Conservation (phyloP, 306 rosid species). For the Arachis hypogaea region DNA sequence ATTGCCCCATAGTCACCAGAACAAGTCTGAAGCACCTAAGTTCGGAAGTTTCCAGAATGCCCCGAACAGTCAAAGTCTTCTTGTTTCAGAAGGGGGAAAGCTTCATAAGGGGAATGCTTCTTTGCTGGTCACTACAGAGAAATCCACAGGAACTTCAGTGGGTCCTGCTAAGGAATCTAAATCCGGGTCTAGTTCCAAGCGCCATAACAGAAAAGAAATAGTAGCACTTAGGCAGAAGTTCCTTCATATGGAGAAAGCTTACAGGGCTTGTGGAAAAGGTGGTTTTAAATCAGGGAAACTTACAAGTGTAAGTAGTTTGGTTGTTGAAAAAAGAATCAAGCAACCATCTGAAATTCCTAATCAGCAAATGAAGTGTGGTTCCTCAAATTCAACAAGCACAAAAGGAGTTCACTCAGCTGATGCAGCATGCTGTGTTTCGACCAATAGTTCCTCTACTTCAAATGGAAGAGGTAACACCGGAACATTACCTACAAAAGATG, state of each 20-base stretch:
- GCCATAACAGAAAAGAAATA: slow-evolving; percentile 51
- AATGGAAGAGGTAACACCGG: slow-evolving; percentile 37
- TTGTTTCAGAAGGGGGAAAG: slow-evolving; percentile 35
- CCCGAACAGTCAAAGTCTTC: slow-evolving; percentile 25
- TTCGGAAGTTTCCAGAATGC: slow-evolving; percentile 35
- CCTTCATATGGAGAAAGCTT: slow-evolving; percentile 51
- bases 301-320: slow-evolving; percentile 44
- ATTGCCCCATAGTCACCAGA: slow-evolving; percentile 26
- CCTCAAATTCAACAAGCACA: slow-evolving; percentile 37
- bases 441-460: slow-evolving; percentile 40
- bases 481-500: slow-evolving; percentile 38
- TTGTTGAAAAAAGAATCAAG: slow-evolving; percentile 54
- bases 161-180: slow-evolving; percentile 48
- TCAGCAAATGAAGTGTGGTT: slow-evolving; percentile 41
- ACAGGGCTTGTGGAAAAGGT: slow-evolving; percentile 56
- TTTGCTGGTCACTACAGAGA: slow-evolving; percentile 34
- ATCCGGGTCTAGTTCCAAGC: slow-evolving; percentile 44
- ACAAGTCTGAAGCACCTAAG: slow-evolving; percentile 39
- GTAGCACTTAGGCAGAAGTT: slow-evolving; percentile 56
- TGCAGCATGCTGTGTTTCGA: slow-evolving; percentile 34
- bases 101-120: slow-evolving; percentile 33
- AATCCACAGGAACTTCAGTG: slow-evolving; percentile 36
- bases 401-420: slow-evolving; percentile 33
- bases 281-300: slow-evolving; percentile 48
- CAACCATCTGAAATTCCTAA: slow-evolving; percentile 46